These are phyloP conservation scores for Monascus purpureus DNA, from an alignment of 495 filamentous ascomycete species.

Conservation along the genomic window DNA sequence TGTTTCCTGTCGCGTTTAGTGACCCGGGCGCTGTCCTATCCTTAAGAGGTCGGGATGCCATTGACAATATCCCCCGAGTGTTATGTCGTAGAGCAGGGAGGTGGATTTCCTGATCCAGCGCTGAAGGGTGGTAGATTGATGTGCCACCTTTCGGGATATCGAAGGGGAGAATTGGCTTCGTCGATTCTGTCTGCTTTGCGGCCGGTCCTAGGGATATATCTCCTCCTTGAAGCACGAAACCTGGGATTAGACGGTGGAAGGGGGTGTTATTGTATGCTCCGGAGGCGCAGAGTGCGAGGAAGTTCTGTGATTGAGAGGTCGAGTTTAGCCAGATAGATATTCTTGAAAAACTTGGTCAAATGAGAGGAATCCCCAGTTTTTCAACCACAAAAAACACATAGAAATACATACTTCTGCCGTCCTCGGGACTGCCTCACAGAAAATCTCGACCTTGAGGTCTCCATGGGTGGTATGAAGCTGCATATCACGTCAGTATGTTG, in stretches of 20 bases:
- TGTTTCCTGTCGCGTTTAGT: conserved; percentile 37
- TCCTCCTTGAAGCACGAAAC: conserved; percentile 88
- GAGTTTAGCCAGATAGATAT: not conserved
- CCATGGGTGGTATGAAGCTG: conserved; percentile 83
- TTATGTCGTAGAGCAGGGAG: conserved; percentile 69
- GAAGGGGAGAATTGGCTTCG: conserved; percentile 28
- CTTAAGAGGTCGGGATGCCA: conserved; percentile 74
- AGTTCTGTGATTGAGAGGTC: conserved; percentile 49
- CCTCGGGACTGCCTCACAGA: conserved; percentile 87
- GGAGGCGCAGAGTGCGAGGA: conserved; percentile 87
- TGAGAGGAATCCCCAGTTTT: not conserved
- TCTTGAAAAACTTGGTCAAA: not conserved
- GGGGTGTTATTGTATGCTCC: conserved; percentile 74
- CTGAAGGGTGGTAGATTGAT: conserved; percentile 64
- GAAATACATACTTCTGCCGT: conserved; percentile 63
- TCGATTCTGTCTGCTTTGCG: conserved; percentile 23
- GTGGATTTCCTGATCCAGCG: conserved; percentile 87
- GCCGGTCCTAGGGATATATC: conserved; percentile 51
- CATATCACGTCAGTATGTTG: conserved; percentile 18
- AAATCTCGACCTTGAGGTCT: conserved; percentile 90
- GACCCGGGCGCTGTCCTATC: conserved; percentile 34
- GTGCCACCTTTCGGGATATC: conserved; percentile 60
- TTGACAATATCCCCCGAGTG: conserved; percentile 70
- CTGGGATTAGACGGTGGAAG: conserved; percentile 82
- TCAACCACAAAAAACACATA: not conserved